Evolutionary conservation across 108 stramenopile genomes (phyloP).

Genomic region (Cyclotella sp.): DNA sequence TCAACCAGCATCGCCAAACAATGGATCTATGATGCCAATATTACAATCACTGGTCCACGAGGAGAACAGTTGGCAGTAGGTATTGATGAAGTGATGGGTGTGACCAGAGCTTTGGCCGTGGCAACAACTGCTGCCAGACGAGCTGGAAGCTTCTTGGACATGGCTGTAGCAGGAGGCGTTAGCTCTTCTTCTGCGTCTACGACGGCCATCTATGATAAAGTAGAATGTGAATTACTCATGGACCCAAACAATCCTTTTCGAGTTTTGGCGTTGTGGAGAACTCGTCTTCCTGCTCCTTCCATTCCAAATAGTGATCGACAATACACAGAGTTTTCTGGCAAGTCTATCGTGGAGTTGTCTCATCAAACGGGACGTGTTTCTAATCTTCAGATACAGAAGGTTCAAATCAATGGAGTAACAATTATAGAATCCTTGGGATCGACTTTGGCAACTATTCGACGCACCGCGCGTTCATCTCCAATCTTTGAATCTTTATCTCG

Average conservation of each 20-base stretch:
- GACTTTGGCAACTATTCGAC: conserved; percentile 38
- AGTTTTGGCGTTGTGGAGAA: conserved; percentile 40
- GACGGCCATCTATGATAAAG: conserved; percentile 1
- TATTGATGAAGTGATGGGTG: conserved; percentile 43
- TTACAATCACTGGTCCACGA: conserved; percentile 38
- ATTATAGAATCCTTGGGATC: conserved; percentile 36
- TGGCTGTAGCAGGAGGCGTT: conserved; percentile 22
- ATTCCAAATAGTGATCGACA: neutral
- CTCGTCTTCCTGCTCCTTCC: conserved; percentile 31
- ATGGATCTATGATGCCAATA: conserved; percentile 34
- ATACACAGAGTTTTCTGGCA: conserved; percentile 42
- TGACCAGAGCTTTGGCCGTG: conserved; percentile 37
- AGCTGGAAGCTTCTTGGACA: conserved; percentile 43
- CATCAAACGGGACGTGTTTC: conserved; percentile 33
- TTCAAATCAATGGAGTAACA: conserved; percentile 34
- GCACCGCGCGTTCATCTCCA: conserved; percentile 31
- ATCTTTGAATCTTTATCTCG: conserved; percentile 19
- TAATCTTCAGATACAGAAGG: conserved; percentile 33
- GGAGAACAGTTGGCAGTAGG: conserved; percentile 43
- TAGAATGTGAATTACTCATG: conserved; percentile 45
- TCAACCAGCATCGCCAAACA: conserved; percentile 1
- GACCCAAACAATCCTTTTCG: conserved; percentile 40
- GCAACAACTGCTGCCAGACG: conserved; percentile 33
- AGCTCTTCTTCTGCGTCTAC: conserved; percentile 8
- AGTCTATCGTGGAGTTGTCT: conserved; percentile 21